Conservation (phyloP, 106 monocot species). For the Dactylorhiza incarnata region DNA sequence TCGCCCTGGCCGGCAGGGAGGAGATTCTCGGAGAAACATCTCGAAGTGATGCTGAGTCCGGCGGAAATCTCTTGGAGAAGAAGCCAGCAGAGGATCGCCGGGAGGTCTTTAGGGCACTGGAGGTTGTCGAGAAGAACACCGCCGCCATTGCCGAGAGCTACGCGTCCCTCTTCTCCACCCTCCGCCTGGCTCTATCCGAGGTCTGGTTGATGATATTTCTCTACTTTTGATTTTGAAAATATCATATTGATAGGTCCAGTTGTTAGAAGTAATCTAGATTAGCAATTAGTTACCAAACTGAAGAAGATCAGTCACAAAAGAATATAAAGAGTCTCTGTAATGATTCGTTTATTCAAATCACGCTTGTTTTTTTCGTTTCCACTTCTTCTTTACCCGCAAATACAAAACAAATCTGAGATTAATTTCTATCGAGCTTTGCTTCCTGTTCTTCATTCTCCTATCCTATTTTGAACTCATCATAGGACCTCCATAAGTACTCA, state of each 20-base stretch:
- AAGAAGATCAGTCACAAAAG: no score
- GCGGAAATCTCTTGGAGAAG: neutral
- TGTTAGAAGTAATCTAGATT: no score
- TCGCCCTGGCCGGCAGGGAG: neutral
- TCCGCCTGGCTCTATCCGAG: slow-evolving; percentile 25
- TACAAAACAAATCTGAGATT: no score
- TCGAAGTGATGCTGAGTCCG: neutral
- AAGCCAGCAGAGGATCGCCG: slow-evolving; percentile 8
- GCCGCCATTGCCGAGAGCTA: slow-evolving; percentile 32
- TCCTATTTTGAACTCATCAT: no score
- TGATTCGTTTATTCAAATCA: no score
- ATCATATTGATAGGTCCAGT: neutral
- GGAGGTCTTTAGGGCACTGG: slow-evolving; percentile 21
- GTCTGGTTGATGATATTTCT: neutral
- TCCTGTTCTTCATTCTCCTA: no score
- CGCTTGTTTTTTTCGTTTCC: no score
- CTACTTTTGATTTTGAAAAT: neutral
- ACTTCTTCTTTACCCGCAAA: no score
- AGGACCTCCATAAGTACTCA: no score
- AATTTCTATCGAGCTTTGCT: no score
- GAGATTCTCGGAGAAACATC: slow-evolving; percentile 3
- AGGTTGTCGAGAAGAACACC: slow-evolving; percentile 26
- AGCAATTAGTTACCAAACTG: no score
- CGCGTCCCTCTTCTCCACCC: slow-evolving; percentile 29
- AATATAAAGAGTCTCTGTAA: no score